These are phyloP conservation scores for Bolboschoenus planiculmis DNA, from an alignment of 176 grass and related monocot species.

Conservation along the genomic window DNA sequence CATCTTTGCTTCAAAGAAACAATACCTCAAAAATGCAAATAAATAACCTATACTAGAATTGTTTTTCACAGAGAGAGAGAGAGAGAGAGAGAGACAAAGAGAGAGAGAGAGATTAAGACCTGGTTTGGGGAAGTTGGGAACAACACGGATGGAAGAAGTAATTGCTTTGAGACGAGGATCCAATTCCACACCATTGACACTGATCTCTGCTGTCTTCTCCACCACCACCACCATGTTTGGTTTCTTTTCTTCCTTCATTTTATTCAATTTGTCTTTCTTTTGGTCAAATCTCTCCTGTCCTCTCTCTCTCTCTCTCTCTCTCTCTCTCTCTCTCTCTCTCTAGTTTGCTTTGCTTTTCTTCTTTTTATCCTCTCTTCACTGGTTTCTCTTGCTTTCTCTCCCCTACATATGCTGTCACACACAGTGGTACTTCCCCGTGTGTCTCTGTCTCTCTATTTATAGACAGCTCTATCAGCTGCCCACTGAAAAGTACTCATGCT, in stretches of 20 bases:
- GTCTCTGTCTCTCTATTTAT: slow-evolving; percentile 20
- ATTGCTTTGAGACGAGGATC: slow-evolving; percentile 81
- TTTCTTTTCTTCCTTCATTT: not conserved
- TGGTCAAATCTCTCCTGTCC: not conserved
- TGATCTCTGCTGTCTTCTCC: slow-evolving; percentile 22
- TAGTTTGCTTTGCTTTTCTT: slow-evolving; percentile 11
- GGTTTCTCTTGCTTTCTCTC: not conserved
- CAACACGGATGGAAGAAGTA: slow-evolving; percentile 75
- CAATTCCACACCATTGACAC: slow-evolving; percentile 1
- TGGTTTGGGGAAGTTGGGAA: slow-evolving; percentile 93
- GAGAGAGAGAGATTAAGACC: slow-evolving; percentile 31
- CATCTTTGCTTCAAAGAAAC: not conserved
- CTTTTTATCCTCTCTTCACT: slow-evolving; percentile 23
- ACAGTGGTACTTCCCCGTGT: not conserved
- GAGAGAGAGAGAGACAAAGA: not conserved
- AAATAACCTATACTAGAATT: not conserved
- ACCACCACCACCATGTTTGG: slow-evolving; percentile 17
- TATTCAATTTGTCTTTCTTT: not conserved
- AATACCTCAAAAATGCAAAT: not conserved
- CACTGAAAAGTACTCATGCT: not conserved
- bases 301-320: no score
- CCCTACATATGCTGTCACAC: slow-evolving; percentile 3
- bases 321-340: no score
- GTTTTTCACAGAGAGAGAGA: not conserved
- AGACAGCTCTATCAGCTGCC: not conserved